These are phyloP conservation scores for Cytidiella melzeri DNA, from an alignment of 768 basidiomycete species.

Conservation along the genomic window DNA sequence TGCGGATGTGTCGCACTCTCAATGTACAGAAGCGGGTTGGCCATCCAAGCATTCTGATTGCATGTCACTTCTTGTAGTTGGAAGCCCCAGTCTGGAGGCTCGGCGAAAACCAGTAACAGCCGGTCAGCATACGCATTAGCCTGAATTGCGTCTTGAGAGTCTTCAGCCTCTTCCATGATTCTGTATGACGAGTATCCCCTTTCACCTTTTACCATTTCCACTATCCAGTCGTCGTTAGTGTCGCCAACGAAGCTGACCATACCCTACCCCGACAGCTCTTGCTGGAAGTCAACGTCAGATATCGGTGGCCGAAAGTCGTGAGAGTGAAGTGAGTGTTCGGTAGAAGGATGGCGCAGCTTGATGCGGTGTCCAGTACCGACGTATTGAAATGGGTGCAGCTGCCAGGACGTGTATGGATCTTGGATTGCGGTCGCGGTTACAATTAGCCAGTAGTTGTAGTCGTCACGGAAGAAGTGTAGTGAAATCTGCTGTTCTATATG, in stretches of 20 bases:
- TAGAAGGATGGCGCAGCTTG: constrained; percentile 74
- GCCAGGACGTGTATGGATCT: constrained; percentile 41
- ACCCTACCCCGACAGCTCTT: constrained; percentile 95
- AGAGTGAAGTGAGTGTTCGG: constrained; percentile 86
- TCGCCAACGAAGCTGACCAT: constrained; percentile 82
- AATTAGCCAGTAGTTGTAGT: constrained; percentile 89
- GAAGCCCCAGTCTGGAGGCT: constrained; percentile 94
- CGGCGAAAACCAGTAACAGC: constrained; percentile 96
- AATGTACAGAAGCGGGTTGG: constrained; percentile 90
- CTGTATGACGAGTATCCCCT: constrained; percentile 55
- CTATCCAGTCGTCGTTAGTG: constrained; percentile 87
- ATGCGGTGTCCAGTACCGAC: constrained; percentile 63
- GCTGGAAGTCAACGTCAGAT: constrained; percentile 98
- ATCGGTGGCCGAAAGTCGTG: constrained; percentile 94
- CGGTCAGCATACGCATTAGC: constrained; percentile 76
- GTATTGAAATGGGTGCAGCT: constrained; percentile 48
- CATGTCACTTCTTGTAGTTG: constrained; percentile 99
- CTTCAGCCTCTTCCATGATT: constrained; percentile 64
- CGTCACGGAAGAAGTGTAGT: constrained; percentile 96
- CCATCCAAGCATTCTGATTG: constrained; percentile 90
- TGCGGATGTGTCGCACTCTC: constrained; percentile 78
- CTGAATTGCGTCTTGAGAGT: constrained; percentile 81
- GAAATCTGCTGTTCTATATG: constrained; percentile 92
- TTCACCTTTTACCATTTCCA: constrained; percentile 85
- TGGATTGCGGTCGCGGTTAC: constrained; percentile 60